phyloP scores from a whole-genome alignment of 805 yeast species.

The Isabelozyma pseudorhagii region DNA sequence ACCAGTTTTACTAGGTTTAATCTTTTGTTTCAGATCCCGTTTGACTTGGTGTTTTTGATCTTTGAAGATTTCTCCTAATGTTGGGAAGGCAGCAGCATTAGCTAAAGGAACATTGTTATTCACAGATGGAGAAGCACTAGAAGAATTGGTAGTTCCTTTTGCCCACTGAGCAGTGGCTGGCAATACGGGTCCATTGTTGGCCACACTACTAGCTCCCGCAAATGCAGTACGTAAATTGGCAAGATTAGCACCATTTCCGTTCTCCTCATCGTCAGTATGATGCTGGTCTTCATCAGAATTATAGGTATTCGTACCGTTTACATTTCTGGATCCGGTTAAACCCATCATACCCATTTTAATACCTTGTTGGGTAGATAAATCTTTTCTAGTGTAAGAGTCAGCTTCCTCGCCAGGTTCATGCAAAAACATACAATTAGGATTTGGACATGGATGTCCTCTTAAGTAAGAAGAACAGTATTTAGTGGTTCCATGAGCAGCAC shows the following conservation, averaged over 20 bases:
- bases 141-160: slow-evolving; percentile 18
- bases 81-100: slow-evolving; percentile 56
- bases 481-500: slow-evolving; percentile 98
- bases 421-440: slow-evolving; percentile 97
- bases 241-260: neutral
- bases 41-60: slow-evolving; percentile 24
- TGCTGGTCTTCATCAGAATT: neutral
- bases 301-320: neutral
- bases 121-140: slow-evolving; percentile 36
- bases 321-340: slow-evolving; percentile 12
- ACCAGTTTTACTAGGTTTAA: slow-evolving; percentile 22
- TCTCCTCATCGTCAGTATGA: slow-evolving; percentile 11
- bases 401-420: slow-evolving; percentile 99
- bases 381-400: slow-evolving; percentile 90
- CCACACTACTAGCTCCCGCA: slow-evolving; percentile 9
- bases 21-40: slow-evolving; percentile 21
- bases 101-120: slow-evolving; percentile 35
- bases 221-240: slow-evolving; percentile 7
- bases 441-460: slow-evolving; percentile 94
- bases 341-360: slow-evolving; percentile 53
- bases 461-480: slow-evolving; percentile 96
- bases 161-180: slow-evolving; percentile 76
- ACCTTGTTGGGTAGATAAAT: slow-evolving; percentile 72
- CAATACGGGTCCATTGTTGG: slow-evolving; percentile 44
- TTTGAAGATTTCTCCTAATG: slow-evolving; percentile 47